Evolutionary conservation across 2,329 filamentous ascomycete genomes (phyloP).

Genomic region (Parascedosporium putredinis): DNA sequence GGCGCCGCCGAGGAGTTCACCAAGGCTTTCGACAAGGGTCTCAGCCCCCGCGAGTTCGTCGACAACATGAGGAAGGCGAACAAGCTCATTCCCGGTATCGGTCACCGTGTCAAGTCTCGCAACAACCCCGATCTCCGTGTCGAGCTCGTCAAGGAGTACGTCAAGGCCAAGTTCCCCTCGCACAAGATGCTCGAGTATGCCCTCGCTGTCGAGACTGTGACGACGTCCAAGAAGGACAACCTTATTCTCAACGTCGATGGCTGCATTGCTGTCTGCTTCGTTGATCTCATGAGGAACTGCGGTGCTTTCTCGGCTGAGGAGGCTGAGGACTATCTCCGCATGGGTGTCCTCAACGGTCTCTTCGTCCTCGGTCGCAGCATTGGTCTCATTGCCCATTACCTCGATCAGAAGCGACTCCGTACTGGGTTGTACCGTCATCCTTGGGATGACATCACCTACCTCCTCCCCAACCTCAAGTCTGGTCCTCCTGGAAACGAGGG

Average conservation of each 20-base stretch:
- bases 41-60: conserved; percentile 97
- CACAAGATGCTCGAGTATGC: conserved; percentile 99
- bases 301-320: conserved; percentile 94
- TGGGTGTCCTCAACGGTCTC: conserved; percentile 98
- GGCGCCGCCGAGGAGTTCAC: conserved; percentile 98
- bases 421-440: conserved; percentile 98
- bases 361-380: conserved; percentile 96
- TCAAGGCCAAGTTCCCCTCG: conserved; percentile 91
- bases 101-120: conserved; percentile 97
- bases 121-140: conserved; percentile 99
- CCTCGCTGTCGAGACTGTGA: conserved; percentile 93
- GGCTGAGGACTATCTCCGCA: conserved; percentile 96
- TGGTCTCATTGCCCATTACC: conserved; percentile 98
- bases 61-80: conserved; percentile 99
- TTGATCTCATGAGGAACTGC: conserved; percentile 94
- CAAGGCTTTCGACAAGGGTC: conserved; percentile 94
- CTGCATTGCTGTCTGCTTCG: conserved; percentile 96
- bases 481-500: conserved; percentile 67
- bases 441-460: conserved; percentile 97
- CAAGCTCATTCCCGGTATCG: conserved; percentile 99
- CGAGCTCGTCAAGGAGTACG: conserved; percentile 98
- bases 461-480: conserved; percentile 68
- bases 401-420: conserved; percentile 98
- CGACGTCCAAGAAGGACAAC: conserved; percentile 99
- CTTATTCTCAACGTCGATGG: conserved; percentile 98